Percentiles rank a stretch among this genome's conserved stretches.
Evolutionary conservation across 768 basidiomycete genomes (phyloP).

Genomic region (Candolleomyces efflorescens): DNA sequence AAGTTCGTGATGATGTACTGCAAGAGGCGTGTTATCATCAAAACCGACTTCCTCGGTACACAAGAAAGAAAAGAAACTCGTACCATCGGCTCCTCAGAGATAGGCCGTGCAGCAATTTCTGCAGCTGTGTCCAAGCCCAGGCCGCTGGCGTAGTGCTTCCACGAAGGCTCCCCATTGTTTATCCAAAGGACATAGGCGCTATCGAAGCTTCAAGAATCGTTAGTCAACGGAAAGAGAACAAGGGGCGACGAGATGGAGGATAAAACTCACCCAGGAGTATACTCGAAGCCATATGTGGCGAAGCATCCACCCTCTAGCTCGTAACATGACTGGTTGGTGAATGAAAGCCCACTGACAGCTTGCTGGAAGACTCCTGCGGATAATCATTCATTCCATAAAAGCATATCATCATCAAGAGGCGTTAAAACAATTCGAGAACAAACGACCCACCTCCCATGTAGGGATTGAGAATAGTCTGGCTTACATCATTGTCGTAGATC

Average conservation of each 20-base stretch:
- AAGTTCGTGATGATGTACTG: conserved; percentile 71
- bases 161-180: conserved; percentile 52
- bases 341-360: conserved; percentile 62
- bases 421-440: too few species aligned
- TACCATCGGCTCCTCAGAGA: conserved; percentile 73
- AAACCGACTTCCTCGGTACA: too few species aligned
- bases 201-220: conserved; percentile 17
- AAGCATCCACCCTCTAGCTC: conserved; percentile 32
- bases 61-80: conserved; percentile 23
- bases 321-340: conserved; percentile 65
- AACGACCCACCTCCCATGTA: conserved; percentile 45
- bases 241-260: neutral
- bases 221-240: too few species aligned
- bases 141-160: conserved; percentile 61
- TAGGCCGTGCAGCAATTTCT: conserved; percentile 52
- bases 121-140: conserved; percentile 46
- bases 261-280: conserved; percentile 38
- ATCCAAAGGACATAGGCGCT: conserved; percentile 72
- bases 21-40: neutral
- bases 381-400: too few species aligned
- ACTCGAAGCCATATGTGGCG: conserved; percentile 43
- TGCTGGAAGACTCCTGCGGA: conserved; percentile 50
- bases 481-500: conserved; percentile 44
- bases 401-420: too few species aligned
- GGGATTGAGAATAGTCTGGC: conserved; percentile 38